Base-by-base conservation (phyloP, 805 yeast species). In the Priceomyces castillae region DNA sequence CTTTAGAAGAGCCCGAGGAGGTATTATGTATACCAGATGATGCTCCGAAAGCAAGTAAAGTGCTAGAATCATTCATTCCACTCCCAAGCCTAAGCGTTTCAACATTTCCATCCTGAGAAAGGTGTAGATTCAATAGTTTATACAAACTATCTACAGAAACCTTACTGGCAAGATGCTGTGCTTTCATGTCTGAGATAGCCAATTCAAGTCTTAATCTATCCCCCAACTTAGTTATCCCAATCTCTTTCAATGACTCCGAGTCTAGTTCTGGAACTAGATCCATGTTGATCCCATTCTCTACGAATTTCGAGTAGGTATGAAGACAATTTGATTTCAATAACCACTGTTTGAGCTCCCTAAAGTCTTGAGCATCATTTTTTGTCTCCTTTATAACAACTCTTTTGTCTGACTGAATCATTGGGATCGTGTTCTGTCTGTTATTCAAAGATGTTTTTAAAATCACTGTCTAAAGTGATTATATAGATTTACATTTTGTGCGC, bases 141-240 rank as follows among this genome's bases (percentile, higher is more conserved):
- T 56, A 59, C 17, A 67, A 46, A 9, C 57, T 66, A 20, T 63
- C 63, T 7, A 65, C 50, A 4, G 54, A 44, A n/a, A 65, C 39
- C 5, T 46, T 40, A 34, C 49, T 46, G 34, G 45, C 44, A 4
- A 62, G 46, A n/a, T 44, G 58, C 39, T 64, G 71, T 3, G 67
- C 50, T 37, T 77, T 71, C 44, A 80, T 53, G 34, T 68, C 60
- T 23, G 75, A 68, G 2, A 86, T 71, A 16, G 84, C 82, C 12
- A 78, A 68, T 53, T 83, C 79, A 9, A 92, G 62, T 22, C 84
- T 70, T 16, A 92, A 69, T 20, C 97, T 69, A 60, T 94, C 98
- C 1, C 98, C 97, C 12, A 92, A 78, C 50, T 80, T 84, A n/a
- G 54, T 49, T 9, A 92, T 62, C 0, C 96, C 96, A 9, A 94